Evolutionary conservation across 2,329 filamentous ascomycete genomes (phyloP).

Genomic region (Pezicula neosporulosa): DNA sequence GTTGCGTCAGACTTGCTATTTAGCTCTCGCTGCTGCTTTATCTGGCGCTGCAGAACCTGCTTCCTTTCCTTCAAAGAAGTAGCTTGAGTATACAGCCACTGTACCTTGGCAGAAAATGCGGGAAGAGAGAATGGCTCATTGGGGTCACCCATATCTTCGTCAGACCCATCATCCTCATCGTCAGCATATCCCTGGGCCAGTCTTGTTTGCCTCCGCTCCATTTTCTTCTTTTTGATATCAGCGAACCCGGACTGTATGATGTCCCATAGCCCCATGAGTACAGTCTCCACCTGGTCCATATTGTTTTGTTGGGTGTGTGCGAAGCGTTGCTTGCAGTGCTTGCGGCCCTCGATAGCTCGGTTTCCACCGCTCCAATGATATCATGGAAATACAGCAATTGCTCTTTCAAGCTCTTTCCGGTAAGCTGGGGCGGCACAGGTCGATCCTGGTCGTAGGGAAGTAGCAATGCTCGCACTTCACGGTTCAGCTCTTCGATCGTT

Average conservation of each 20-base stretch:
- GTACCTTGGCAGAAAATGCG: constrained; percentile 75
- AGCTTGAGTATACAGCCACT: constrained; percentile 74
- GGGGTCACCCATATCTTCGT: constrained; percentile 55
- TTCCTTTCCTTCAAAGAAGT: constrained; percentile 83
- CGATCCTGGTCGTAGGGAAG: constrained; percentile 43
- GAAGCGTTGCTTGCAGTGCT: constrained; percentile 13
- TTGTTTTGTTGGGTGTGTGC: constrained; percentile 33
- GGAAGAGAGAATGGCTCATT: constrained; percentile 66
- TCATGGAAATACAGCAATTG: constrained; percentile 68
- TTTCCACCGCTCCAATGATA: constrained; percentile 48
- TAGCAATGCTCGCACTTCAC: constrained; percentile 59
- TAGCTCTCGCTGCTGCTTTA: constrained; percentile 91
- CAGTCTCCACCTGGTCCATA: constrained; percentile 52
- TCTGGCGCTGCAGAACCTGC: constrained; percentile 81
- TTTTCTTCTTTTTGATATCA: constrained; percentile 50
- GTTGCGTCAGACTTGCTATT: constrained; percentile 81
- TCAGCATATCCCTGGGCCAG: constrained; percentile 54
- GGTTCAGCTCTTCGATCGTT: constrained; percentile 60
- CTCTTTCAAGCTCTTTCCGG: constrained; percentile 55
- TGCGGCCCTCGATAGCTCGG: constrained; percentile 19
- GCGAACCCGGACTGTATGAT: constrained; percentile 47
- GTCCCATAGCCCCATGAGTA: constrained; percentile 48
- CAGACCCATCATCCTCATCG: constrained; percentile 57
- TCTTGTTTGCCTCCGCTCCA: constrained; percentile 48
- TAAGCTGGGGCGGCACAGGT: constrained; percentile 54